Evolutionary conservation across 2,329 filamentous ascomycete genomes (phyloP).

Genomic region (Tolypocladium guangdongense): DNA sequence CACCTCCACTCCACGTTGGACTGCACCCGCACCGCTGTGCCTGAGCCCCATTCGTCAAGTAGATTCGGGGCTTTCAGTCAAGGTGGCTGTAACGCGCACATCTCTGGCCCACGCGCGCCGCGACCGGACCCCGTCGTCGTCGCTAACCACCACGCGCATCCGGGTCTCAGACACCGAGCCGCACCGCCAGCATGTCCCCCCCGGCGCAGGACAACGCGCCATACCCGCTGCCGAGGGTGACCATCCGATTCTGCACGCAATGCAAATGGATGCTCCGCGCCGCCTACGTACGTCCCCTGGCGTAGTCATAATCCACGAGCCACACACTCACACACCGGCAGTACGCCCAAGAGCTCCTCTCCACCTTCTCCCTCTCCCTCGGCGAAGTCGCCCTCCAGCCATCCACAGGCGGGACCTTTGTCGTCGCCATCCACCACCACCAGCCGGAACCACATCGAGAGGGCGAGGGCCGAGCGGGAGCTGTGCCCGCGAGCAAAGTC

Average conservation of each 20-base stretch:
- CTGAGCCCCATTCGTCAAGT: too few relatives aligned
- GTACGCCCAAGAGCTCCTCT: constrained; percentile 92
- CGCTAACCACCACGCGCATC: neutral
- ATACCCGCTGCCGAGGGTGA: constrained; percentile 50
- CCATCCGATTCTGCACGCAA: constrained; percentile 89
- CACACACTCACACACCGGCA: constrained; percentile 20
- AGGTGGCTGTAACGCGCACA: too few relatives aligned
- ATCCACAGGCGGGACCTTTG: constrained; percentile 73
- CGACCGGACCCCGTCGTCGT: neutral
- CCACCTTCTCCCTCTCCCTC: constrained; percentile 74
- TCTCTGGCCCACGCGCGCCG: neutral
- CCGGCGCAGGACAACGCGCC: neutral
- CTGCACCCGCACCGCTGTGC: too few relatives aligned
- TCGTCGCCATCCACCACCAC: constrained; percentile 48
- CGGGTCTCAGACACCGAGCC: too few relatives aligned
- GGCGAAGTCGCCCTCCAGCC: constrained; percentile 85
- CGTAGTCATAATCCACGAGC: neutral
- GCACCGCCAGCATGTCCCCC: neutral
- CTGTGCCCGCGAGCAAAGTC: constrained; percentile 24
- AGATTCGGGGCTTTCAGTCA: too few relatives aligned
- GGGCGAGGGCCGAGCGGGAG: neutral
- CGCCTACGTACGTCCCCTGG: constrained; percentile 51
- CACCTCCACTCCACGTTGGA: neutral
- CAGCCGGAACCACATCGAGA: neutral
- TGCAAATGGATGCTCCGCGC: constrained; percentile 87